These are phyloP conservation scores for Populus nigra DNA, from an alignment of 345 rosid species.

Conservation along the genomic window DNA sequence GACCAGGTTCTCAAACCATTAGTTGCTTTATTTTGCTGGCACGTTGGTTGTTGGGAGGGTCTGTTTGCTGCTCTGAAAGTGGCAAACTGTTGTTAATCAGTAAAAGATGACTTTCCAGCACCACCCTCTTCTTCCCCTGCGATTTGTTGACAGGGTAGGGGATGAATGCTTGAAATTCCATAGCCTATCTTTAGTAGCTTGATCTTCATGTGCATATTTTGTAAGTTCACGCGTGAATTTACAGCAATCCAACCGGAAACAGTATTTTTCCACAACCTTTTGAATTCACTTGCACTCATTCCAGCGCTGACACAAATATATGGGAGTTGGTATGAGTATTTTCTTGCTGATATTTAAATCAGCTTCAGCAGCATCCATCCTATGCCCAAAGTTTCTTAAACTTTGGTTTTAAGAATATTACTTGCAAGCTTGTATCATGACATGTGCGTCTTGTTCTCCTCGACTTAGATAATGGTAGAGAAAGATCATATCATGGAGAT, in stretches of 20 bases:
- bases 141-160: background rate
- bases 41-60: background rate
- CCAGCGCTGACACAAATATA: background rate
- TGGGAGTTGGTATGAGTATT: background rate
- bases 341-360: background rate
- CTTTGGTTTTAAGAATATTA: background rate
- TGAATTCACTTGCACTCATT: background rate
- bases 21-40: background rate
- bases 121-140: background rate
- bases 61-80: background rate
- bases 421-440: background rate
- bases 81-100: background rate
- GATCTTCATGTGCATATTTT: background rate
- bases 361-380: background rate
- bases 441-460: background rate
- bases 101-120: background rate
- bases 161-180: slow-evolving; percentile 2
- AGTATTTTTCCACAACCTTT: background rate
- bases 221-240: background rate
- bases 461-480: slow-evolving; percentile 66
- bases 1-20: background rate
- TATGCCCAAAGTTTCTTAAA: background rate
- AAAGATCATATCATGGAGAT: slow-evolving; percentile 62
- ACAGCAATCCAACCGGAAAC: background rate
- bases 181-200: background rate